Evolutionary conservation across 2,329 filamentous ascomycete species (phyloP).

Genomic region (Paraconiothyrium brasiliense): DNA sequence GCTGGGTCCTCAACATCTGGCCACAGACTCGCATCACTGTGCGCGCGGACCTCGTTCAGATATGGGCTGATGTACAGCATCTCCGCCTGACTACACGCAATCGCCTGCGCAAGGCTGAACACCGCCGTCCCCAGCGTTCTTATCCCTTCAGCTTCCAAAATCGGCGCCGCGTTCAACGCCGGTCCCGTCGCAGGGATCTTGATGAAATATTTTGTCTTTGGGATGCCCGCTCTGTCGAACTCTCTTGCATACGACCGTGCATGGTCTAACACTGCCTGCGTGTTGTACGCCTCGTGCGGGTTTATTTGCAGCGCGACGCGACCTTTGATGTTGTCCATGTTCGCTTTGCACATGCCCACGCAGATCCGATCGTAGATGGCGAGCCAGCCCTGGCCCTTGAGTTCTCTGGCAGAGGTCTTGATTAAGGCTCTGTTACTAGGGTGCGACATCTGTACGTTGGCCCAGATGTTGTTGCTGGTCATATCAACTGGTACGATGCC

Average conservation of each 20-base stretch:
- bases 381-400: conserved; percentile 58
- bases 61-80: conserved; percentile 62
- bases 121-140: conserved; percentile 59
- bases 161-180: conserved; percentile 57
- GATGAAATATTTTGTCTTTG: conserved; percentile 60
- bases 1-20: conserved; percentile 59
- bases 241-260: conserved; percentile 59
- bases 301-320: conserved; percentile 61
- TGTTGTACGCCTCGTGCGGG: conserved; percentile 59
- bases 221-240: conserved; percentile 57
- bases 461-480: conserved; percentile 62
- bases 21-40: conserved; percentile 57
- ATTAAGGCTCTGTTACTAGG: conserved; percentile 57
- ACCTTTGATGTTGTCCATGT: conserved; percentile 57
- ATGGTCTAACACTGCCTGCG: conserved; percentile 57
- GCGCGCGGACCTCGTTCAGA: conserved; percentile 58
- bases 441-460: conserved; percentile 58
- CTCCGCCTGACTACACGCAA: conserved; percentile 60
- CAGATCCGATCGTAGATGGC: conserved; percentile 61
- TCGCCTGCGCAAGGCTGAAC: conserved; percentile 60
- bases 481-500: conserved; percentile 57
- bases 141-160: conserved; percentile 57
- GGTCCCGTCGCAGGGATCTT: conserved; percentile 62
- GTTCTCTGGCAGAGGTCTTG: conserved; percentile 53
- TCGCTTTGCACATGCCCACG: conserved; percentile 59